Conservation (phyloP, 176 grass and related monocot genomes). For the Metroxylon sagu region DNA sequence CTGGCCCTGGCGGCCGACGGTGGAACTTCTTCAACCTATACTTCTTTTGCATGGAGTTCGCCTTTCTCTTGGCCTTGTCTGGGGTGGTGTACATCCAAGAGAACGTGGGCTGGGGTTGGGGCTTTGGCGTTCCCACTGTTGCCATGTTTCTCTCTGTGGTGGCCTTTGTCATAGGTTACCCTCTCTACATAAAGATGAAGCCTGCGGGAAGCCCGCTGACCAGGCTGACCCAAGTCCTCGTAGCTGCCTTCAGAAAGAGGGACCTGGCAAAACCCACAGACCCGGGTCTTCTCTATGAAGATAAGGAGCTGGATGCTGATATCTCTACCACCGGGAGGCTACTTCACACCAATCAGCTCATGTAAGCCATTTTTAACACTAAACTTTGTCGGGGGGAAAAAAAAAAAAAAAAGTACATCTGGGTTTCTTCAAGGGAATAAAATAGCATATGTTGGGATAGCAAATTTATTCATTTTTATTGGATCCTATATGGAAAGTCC, state of each 20-base stretch:
- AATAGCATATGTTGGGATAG: too few relatives aligned
- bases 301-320: conserved; percentile 5
- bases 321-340: conserved; percentile 5
- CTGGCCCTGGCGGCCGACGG: too few relatives aligned
- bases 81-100: conserved; percentile 20
- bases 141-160: conserved; percentile 16
- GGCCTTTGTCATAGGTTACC: conserved; percentile 11
- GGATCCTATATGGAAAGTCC: too few relatives aligned
- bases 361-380: not conserved
- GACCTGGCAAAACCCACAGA: not conserved
- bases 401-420: too few relatives aligned
- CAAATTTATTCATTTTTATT: too few relatives aligned
- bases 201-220: conserved; percentile 8
- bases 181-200: conserved; percentile 16
- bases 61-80: not conserved
- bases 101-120: conserved; percentile 19
- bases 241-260: conserved; percentile 6
- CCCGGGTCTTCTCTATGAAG: not conserved
- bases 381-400: too few relatives aligned
- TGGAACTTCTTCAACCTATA: conserved; percentile 6
- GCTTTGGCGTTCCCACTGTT: conserved; percentile 4
- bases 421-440: too few relatives aligned
- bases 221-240: conserved; percentile 9
- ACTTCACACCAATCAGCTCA: conserved; percentile 11
- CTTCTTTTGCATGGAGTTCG: conserved; percentile 11